Conservation (phyloP, 177 flowering plant genomes). For the Vitis hybrid region DNA sequence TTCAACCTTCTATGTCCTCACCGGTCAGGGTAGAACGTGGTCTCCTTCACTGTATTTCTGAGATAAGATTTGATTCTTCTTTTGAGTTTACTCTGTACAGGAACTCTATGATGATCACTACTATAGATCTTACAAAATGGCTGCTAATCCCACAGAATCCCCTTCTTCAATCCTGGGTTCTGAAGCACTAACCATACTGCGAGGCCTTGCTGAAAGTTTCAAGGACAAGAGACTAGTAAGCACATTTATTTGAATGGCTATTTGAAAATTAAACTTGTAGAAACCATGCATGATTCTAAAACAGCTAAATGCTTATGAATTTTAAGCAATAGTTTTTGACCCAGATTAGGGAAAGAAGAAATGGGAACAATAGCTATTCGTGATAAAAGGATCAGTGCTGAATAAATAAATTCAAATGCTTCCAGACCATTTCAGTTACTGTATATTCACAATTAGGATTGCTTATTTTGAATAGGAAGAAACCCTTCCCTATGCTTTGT, state of each 20-base stretch:
- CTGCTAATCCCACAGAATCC: slow-evolving; percentile 69
- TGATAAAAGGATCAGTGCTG: no score
- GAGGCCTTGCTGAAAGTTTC: slow-evolving; percentile 55
- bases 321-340: no score
- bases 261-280: not conserved
- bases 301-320: no score
- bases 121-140: slow-evolving; percentile 39
- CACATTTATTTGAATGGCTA: not conserved
- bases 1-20: not conserved
- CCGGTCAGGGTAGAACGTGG: not conserved
- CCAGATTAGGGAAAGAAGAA: not conserved
- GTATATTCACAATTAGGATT: no score
- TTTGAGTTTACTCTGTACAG: slow-evolving; percentile 21
- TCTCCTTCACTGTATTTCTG: not conserved
- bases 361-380: no score
- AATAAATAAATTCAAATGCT: no score
- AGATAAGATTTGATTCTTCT: not conserved
- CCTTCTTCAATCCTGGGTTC: slow-evolving; percentile 51
- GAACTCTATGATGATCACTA: slow-evolving; percentile 3
- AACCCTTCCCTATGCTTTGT: no score
- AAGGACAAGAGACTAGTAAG: not conserved
- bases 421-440: no score
- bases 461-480: no score
- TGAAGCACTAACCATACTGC: slow-evolving; percentile 30
- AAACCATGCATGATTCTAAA: no score